Evolutionary conservation across 768 basidiomycete genomes (phyloP).

Genomic region (Amanita rimosa): DNA sequence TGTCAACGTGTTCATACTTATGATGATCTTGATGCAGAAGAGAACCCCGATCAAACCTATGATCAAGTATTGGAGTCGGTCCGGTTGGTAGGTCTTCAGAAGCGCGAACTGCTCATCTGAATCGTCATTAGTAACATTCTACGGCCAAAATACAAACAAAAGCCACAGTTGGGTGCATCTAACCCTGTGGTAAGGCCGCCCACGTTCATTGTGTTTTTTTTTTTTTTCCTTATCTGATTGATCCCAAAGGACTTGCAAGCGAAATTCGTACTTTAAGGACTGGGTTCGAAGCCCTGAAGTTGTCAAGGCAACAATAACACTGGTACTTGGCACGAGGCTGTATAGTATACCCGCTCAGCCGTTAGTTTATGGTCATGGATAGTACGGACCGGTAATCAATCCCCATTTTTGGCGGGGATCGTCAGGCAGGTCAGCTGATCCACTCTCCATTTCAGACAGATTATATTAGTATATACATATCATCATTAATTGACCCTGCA

Average conservation of each 20-base stretch:
- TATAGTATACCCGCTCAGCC: neutral
- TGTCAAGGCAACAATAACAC: neutral
- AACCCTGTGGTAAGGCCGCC: neutral
- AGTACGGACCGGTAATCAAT: too few species aligned
- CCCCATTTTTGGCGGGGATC: too few species aligned
- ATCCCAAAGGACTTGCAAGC: neutral
- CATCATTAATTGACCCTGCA: too few species aligned
- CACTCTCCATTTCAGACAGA: too few species aligned
- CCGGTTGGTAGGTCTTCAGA: conserved; percentile 25
- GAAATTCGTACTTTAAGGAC: neutral
- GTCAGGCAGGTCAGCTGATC: too few species aligned
- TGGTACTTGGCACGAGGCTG: neutral
- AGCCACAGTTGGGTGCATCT: conserved; percentile 3
- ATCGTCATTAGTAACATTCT: conserved; percentile 34
- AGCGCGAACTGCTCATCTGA: neutral
- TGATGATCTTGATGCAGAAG: conserved; percentile 15
- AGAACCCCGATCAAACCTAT: conserved; percentile 52
- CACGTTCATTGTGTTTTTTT: too few species aligned
- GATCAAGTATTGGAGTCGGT: conserved; percentile 47
- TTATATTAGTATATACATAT: too few species aligned
- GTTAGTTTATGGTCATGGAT: too few species aligned
- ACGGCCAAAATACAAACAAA: conserved; percentile 30
- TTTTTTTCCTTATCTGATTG: too few species aligned
- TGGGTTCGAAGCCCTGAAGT: too few species aligned
- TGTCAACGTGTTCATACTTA: too few species aligned